A percentile compares a stretch with the other conserved stretches of the same genome.
Evolutionary conservation across 208 protist species (phyloP).

Genomic region (Leishmania amazonensis): DNA sequence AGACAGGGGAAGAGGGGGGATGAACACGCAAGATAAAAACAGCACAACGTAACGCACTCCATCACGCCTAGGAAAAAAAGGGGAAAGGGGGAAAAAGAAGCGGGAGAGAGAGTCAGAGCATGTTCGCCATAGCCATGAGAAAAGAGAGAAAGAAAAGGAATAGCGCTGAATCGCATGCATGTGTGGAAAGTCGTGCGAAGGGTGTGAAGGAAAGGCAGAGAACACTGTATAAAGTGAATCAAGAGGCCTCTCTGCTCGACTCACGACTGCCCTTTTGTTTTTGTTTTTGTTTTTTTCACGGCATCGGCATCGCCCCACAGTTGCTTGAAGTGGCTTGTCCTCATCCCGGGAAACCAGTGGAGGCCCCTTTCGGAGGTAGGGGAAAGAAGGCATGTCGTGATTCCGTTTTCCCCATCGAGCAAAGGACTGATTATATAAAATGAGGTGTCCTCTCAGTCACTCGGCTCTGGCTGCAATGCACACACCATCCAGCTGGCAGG

Average conservation of each 20-base stretch:
- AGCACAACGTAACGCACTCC: background rate
- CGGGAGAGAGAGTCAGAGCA: background rate
- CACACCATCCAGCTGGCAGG: conserved; percentile 26
- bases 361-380: background rate
- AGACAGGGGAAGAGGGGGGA: background rate
- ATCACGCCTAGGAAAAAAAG: background rate
- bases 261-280: background rate
- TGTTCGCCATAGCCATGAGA: background rate
- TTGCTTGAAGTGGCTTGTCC: background rate
- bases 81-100: background rate
- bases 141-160: background rate
- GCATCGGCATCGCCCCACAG: background rate
- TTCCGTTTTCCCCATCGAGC: conserved; percentile 10
- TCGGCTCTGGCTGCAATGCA: conserved; percentile 2
- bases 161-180: background rate
- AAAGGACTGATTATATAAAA: conserved; percentile 14
- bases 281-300: background rate
- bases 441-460: conserved; percentile 15
- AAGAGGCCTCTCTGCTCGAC: background rate
- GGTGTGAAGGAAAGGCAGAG: background rate
- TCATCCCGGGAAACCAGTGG: background rate
- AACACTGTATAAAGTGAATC: background rate
- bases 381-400: conserved; percentile 9
- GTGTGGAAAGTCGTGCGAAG: background rate
- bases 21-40: background rate